Conservation (phyloP, 257 asterid genomes). For the Coffea canephora region DNA sequence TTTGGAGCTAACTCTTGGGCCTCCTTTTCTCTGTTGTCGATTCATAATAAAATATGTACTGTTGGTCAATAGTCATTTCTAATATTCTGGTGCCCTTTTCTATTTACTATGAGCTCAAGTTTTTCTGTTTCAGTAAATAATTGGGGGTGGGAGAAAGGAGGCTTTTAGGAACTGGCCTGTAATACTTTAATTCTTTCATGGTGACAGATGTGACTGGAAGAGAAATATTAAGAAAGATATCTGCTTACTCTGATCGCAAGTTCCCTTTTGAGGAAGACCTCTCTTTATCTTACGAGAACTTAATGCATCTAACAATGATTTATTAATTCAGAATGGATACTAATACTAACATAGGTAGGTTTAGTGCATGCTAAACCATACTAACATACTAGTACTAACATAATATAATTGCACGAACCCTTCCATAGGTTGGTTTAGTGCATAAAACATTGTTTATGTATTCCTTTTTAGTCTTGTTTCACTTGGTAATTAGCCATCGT, state of each 20-base stretch:
- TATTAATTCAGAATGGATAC: neutral
- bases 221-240: neutral
- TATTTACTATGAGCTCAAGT: neutral
- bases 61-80: no score
- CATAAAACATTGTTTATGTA: neutral
- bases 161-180: neutral
- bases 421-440: neutral
- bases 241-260: neutral
- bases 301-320: neutral
- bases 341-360: neutral
- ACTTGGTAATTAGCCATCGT: neutral
- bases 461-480: neutral
- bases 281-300: neutral
- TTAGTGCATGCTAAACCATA: neutral
- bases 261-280: neutral
- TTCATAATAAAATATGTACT: neutral
- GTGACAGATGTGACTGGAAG: neutral
- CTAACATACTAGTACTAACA: neutral
- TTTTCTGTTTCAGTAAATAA: neutral
- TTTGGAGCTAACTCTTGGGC: neutral
- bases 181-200: neutral
- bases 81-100: neutral
- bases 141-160: neutral
- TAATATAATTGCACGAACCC: neutral
- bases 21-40: neutral